These are phyloP conservation scores for Kalanchoe fedtschenkoi DNA, from an alignment of 164 flowering plant species.

Conservation along the genomic window DNA sequence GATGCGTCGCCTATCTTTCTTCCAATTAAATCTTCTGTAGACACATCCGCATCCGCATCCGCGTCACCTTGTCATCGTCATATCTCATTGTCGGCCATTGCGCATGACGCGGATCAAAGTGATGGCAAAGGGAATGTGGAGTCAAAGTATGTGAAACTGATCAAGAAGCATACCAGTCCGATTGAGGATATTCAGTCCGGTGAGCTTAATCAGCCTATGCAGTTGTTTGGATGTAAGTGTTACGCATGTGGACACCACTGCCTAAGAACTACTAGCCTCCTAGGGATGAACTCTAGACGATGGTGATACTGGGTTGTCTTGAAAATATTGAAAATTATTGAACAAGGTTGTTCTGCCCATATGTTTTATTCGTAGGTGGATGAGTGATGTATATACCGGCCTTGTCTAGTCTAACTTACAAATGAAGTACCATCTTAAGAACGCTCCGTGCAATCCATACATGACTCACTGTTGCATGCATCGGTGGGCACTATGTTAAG, in stretches of 20 bases:
- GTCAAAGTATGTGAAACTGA: slow-evolving; percentile 51
- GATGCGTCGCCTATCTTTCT: too few species aligned
- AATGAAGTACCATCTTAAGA: slow-evolving; percentile 58
- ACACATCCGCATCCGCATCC: too few species aligned
- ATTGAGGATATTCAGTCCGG: slow-evolving; percentile 45
- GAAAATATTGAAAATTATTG: slow-evolving; percentile 48
- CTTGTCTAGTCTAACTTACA: slow-evolving; percentile 41
- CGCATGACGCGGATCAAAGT: too few species aligned
- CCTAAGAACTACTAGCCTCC: slow-evolving; percentile 58
- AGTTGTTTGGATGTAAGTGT: slow-evolving; percentile 48
- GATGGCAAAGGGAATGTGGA: slow-evolving; percentile 36
- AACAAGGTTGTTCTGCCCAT: slow-evolving; percentile 54
- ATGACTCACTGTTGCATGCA: slow-evolving; percentile 89
- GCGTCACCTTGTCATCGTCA: too few species aligned
- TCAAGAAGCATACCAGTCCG: slow-evolving; percentile 40
- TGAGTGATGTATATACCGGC: slow-evolving; percentile 59
- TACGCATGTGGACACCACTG: slow-evolving; percentile 62
- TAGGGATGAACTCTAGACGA: slow-evolving; percentile 57
- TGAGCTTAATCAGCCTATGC: slow-evolving; percentile 61
- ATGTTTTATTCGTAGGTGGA: slow-evolving; percentile 61
- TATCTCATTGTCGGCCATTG: too few species aligned
- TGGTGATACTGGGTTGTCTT: slow-evolving; percentile 59
- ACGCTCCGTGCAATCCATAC: slow-evolving; percentile 95
- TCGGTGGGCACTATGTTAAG: slow-evolving; percentile 94
- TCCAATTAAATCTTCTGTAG: too few species aligned